These are phyloP conservation scores for Cryptococcus hybrid DNA, from an alignment of 1,284 basidiomycete genomes.

Conservation along the genomic window DNA sequence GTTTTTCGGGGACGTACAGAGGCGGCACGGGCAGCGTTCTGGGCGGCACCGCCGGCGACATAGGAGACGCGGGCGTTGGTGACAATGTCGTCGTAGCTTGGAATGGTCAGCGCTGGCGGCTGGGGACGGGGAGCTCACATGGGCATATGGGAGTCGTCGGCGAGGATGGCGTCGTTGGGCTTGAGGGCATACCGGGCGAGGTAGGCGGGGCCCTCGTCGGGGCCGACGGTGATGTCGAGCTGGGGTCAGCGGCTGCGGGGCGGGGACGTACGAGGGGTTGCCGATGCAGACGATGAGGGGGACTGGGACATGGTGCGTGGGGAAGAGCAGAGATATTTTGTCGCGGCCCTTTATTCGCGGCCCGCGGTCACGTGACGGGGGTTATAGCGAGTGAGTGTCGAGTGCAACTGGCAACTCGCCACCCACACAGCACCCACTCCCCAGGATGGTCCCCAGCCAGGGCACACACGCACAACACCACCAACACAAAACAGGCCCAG, in stretches of 20 bases:
- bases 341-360: too few species aligned
- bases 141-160: slow-evolving; percentile 79
- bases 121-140: slow-evolving; percentile 58
- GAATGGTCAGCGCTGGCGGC: background rate
- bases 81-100: slow-evolving; percentile 84
- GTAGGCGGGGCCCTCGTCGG: slow-evolving; percentile 65
- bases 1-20: slow-evolving; percentile 64
- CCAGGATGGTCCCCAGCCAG: too few species aligned
- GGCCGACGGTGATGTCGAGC: slow-evolving; percentile 80
- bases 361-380: too few species aligned
- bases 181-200: slow-evolving; percentile 90
- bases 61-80: slow-evolving; percentile 78
- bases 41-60: slow-evolving; percentile 94
- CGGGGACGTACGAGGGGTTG: slow-evolving; percentile 60
- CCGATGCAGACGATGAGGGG: slow-evolving; percentile 72
- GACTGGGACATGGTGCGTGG: slow-evolving; percentile 4
- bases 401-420: too few species aligned
- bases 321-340: too few species aligned
- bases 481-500: too few species aligned
- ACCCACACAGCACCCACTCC: too few species aligned
- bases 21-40: slow-evolving; percentile 94
- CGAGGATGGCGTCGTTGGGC: slow-evolving; percentile 95
- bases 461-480: too few species aligned
- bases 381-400: too few species aligned
- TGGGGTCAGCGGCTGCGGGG: slow-evolving; percentile 8